Conservation (phyloP, 176 grass and related monocot species). For the Musa troglodytarum region DNA sequence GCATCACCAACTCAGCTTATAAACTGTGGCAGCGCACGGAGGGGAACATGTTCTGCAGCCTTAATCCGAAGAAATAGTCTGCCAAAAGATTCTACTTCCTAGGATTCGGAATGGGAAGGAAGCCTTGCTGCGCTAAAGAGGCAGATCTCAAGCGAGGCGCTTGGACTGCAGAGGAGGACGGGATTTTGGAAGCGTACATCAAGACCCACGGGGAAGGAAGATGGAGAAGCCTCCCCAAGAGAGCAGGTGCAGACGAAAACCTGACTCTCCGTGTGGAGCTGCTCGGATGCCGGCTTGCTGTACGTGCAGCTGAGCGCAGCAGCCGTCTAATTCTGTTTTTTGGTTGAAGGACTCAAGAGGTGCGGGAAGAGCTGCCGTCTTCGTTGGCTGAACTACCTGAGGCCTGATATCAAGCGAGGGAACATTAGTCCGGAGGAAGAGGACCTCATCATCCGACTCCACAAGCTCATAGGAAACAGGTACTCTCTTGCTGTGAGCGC, state of each 20-base stretch:
- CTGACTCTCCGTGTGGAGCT: background rate
- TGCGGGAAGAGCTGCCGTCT: conserved; percentile 7
- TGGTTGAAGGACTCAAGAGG: background rate
- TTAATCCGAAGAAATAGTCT: no score
- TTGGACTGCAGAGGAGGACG: conserved; percentile 12
- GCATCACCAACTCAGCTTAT: no score
- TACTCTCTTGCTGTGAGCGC: background rate
- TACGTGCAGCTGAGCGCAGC: no score
- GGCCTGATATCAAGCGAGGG: conserved; percentile 7
- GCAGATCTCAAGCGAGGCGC: background rate
- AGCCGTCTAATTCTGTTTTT: background rate
- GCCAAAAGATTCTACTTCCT: background rate
- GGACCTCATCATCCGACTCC: conserved; percentile 5
- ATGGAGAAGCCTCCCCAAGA: conserved; percentile 10
- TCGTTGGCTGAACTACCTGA: conserved; percentile 2
- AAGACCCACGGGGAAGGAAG: conserved; percentile 2
- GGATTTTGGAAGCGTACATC: conserved; percentile 3
- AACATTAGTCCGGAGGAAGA: background rate
- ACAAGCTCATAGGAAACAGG: background rate
- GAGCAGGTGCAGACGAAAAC: background rate
- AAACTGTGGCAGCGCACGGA: no score
- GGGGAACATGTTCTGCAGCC: no score
- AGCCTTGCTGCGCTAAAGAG: background rate
- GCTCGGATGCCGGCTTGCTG: no score
- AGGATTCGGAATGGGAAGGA: conserved; percentile 5